Conservation (phyloP, 345 rosid genomes). For the Eucalyptus erythrocorys region DNA sequence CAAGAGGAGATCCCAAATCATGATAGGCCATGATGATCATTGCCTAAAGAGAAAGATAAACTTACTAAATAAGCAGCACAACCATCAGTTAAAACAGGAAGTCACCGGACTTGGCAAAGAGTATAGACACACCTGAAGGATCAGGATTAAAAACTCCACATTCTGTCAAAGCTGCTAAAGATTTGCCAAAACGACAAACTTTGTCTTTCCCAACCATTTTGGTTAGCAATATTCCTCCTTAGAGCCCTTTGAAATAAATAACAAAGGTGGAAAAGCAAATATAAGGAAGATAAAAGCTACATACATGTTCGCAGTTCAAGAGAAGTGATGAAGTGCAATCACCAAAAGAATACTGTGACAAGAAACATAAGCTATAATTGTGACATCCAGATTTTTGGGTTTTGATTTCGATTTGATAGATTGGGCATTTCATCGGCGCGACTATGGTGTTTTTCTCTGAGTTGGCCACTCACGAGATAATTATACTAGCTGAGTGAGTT, state of each 20-base stretch:
- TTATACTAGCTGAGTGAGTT: no score
- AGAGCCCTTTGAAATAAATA: constrained; percentile 20
- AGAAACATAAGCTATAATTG: neutral
- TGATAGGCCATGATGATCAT: constrained; percentile 94
- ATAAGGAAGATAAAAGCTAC: neutral
- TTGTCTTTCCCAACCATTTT: constrained; percentile 82
- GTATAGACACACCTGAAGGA: constrained; percentile 58
- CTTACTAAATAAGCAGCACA: neutral
- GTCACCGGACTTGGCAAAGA: neutral
- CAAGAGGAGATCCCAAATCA: constrained; percentile 73
- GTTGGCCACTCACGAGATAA: no score
- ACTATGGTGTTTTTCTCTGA: no score
- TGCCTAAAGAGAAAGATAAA: constrained; percentile 30
- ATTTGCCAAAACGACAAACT: constrained; percentile 91
- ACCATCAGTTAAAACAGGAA: neutral
- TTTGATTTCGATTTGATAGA: no score
- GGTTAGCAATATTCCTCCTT: constrained; percentile 23
- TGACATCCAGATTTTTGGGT: no score
- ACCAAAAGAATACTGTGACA: neutral
- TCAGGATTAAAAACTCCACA: constrained; percentile 89
- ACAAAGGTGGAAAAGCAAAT: neutral
- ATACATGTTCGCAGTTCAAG: neutral
- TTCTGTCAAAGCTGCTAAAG: constrained; percentile 88
- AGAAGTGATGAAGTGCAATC: neutral
- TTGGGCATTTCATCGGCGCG: no score